phyloP scores from a whole-genome alignment of 805 yeast species.

The Tetrapisispora pingtungensis region DNA sequence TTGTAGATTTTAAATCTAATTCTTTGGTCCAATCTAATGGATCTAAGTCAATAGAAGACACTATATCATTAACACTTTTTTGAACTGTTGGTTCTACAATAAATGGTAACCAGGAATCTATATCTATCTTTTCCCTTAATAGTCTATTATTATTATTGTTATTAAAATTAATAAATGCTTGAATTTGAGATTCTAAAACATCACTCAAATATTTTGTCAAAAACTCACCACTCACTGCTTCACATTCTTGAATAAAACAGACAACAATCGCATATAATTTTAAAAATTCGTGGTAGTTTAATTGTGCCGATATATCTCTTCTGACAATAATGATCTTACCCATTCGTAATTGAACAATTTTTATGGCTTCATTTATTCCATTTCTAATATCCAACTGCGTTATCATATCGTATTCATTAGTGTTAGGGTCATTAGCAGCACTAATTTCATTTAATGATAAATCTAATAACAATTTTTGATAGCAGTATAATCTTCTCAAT shows the following conservation, averaged over 20 bases:
- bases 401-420: conserved; percentile 30
- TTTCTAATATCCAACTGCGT: conserved; percentile 57
- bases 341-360: conserved; percentile 62
- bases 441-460: conserved; percentile 43
- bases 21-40: conserved; percentile 40
- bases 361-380: conserved; percentile 58
- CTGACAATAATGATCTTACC: conserved; percentile 71
- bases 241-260: conserved; percentile 73
- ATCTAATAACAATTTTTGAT: conserved; percentile 71
- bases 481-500: conserved; percentile 60
- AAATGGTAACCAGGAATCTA: conserved; percentile 73
- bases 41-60: conserved; percentile 37
- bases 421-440: conserved; percentile 19
- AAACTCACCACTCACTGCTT: conserved; percentile 62
- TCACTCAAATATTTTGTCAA: conserved; percentile 53
- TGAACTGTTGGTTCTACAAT: conserved; percentile 44
- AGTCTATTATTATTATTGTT: conserved; percentile 42
- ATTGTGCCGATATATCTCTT: conserved; percentile 53
- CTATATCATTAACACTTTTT: conserved; percentile 39
- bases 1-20: conserved; percentile 6
- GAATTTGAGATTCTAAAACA: conserved; percentile 56
- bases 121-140: conserved; percentile 43
- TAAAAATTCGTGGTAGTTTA: conserved; percentile 52
- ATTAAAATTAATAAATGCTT: conserved; percentile 44
- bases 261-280: conserved; percentile 56